Evolutionary conservation across 2,329 filamentous ascomycete species (phyloP).

Genomic region (Fusarium ramigenum): DNA sequence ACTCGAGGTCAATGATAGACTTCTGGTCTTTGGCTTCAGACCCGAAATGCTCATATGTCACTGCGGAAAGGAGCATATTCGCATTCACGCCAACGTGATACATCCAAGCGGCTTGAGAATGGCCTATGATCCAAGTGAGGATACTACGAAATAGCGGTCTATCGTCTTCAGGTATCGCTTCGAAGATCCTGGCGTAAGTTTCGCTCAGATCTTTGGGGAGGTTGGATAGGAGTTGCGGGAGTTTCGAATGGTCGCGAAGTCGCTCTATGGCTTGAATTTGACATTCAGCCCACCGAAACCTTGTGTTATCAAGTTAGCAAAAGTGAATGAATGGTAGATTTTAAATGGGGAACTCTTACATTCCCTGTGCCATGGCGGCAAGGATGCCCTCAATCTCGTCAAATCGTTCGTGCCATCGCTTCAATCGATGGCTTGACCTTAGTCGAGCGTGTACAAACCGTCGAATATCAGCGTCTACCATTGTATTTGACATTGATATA

Average conservation of each 20-base stretch:
- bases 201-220: background rate
- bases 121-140: background rate
- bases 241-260: background rate
- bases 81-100: background rate
- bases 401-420: background rate
- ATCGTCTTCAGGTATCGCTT: background rate
- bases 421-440: background rate
- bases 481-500: background rate
- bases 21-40: too few relatives aligned
- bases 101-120: background rate
- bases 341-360: background rate
- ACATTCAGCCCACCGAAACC: background rate
- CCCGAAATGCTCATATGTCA: background rate
- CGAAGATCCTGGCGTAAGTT: background rate
- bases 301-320: background rate
- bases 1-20: background rate
- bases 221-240: background rate
- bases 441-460: background rate
- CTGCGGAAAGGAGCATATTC: fast-evolving
- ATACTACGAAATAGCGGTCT: background rate
- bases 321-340: fast-evolving
- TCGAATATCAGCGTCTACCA: background rate
- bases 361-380: background rate
- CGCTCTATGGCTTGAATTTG: background rate
- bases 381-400: background rate